These are phyloP conservation scores for Russula brevipes DNA, from an alignment of 768 basidiomycete species.

Conservation along the genomic window DNA sequence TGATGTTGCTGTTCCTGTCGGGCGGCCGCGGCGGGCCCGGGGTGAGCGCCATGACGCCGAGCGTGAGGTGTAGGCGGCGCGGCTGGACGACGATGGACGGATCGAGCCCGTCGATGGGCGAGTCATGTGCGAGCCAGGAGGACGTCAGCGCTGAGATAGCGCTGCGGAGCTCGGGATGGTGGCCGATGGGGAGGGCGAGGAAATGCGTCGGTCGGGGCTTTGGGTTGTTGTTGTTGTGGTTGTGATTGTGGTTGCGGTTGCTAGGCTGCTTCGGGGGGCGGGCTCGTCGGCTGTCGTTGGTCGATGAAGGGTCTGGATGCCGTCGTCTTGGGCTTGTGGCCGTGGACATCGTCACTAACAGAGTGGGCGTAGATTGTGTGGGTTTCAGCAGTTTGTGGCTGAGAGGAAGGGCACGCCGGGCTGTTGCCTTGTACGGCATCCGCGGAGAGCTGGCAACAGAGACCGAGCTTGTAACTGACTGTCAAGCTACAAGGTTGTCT, in stretches of 20 bases:
- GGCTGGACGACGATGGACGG: conserved; percentile 50
- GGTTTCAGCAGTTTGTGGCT: too few species aligned
- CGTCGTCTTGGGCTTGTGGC: too few species aligned
- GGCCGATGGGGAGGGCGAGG: conserved; percentile 27
- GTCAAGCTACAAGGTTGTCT: too few species aligned
- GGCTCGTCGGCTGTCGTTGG: not conserved
- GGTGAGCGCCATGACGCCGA: conserved; percentile 64
- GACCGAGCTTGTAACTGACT: too few species aligned
- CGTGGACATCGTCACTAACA: too few species aligned
- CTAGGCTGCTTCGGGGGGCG: not conserved
- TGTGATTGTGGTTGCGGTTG: not conserved
- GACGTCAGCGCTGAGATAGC: conserved; percentile 29
- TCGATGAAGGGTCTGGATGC: too few species aligned
- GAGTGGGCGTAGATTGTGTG: too few species aligned
- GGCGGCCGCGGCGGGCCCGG: conserved; percentile 19
- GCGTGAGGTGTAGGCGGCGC: conserved; percentile 62
- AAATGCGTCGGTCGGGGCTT: conserved; percentile 16
- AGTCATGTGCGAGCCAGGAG: conserved; percentile 30
- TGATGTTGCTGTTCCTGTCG: not conserved
- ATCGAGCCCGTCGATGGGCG: conserved; percentile 51
- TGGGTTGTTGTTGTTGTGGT: not conserved
- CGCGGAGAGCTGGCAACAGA: too few species aligned
- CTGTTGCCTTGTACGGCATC: too few species aligned
- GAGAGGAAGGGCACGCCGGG: too few species aligned
- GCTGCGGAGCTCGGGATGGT: conserved; percentile 31